These are phyloP conservation scores for Ampelocalamus luodianensis DNA, from an alignment of 176 grass and related monocot genomes.

Conservation along the genomic window DNA sequence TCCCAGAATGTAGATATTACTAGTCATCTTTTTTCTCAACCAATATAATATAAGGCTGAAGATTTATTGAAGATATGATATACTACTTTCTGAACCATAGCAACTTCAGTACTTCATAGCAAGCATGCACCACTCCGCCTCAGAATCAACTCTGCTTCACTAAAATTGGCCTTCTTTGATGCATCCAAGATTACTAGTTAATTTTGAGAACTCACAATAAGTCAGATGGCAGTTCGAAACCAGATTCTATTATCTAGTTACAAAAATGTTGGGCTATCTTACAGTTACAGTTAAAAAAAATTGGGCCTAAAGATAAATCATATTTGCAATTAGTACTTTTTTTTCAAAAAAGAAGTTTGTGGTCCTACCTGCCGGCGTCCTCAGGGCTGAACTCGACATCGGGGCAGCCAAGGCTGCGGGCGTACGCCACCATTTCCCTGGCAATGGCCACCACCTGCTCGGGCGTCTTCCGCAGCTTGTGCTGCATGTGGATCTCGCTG, in stretches of 20 bases:
- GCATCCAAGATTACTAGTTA: background rate
- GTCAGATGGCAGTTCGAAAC: background rate
- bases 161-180: background rate
- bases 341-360: background rate
- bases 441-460: conserved; percentile 70
- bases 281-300: background rate
- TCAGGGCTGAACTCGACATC: conserved; percentile 95
- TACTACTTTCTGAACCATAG: conserved; percentile 6
- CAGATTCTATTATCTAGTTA: background rate
- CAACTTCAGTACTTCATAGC: background rate
- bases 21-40: background rate
- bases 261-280: background rate
- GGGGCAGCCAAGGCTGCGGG: conserved; percentile 72
- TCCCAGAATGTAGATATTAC: background rate
- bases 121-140: background rate
- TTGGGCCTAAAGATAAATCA: background rate
- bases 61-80: background rate
- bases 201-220: background rate
- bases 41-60: background rate
- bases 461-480: conserved; percentile 69
- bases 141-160: background rate
- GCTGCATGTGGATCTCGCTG: conserved; percentile 88
- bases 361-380: conserved; percentile 79
- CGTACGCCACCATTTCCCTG: conserved; percentile 82
- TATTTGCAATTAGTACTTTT: background rate